A percentile compares a stretch with the other conserved stretches of the same genome.
These are phyloP conservation scores for Clarireedia hainanense DNA, from an alignment of 2,329 filamentous ascomycete species.

Conservation along the genomic window DNA sequence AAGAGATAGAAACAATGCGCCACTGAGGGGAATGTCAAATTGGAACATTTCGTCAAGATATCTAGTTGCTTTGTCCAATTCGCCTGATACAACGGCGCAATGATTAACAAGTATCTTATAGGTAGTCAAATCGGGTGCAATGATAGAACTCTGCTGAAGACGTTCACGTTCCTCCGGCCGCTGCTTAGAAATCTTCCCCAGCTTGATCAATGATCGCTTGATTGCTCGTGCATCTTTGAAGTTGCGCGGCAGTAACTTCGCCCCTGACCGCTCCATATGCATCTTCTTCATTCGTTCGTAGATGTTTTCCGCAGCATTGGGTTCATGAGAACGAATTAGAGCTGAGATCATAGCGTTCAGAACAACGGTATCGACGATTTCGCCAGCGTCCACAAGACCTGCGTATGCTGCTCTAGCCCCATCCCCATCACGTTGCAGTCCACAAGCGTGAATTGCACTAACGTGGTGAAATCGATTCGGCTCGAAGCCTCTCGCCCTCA, in stretches of 20 bases:
- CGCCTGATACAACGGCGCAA: constrained; percentile 59
- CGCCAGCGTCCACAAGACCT: constrained; percentile 74
- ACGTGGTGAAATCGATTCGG: constrained; percentile 77
- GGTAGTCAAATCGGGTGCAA: constrained; percentile 69
- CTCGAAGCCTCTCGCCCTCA: constrained; percentile 58
- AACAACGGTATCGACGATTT: constrained; percentile 80
- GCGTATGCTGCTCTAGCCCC: constrained; percentile 71
- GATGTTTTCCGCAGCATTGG: constrained; percentile 66
- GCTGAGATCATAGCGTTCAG: constrained; percentile 82
- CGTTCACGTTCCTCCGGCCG: constrained; percentile 45
- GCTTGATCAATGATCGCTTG: constrained; percentile 49
- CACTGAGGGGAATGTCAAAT: constrained; percentile 60
- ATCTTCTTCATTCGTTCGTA: constrained; percentile 73
- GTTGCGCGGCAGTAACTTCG: constrained; percentile 28
- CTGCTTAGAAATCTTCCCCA: constrained; percentile 45
- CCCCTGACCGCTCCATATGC: constrained; percentile 15
- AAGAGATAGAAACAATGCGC: constrained; percentile 69
- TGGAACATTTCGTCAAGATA: constrained; percentile 75
- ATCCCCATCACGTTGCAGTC: constrained; percentile 63
- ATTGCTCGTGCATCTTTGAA: constrained; percentile 32
- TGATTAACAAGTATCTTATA: constrained; percentile 75
- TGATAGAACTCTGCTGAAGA: constrained; percentile 54
- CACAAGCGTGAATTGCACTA: constrained; percentile 76
- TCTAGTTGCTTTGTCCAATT: constrained; percentile 62
- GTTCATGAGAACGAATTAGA: constrained; percentile 69